Evolutionary conservation across 345 rosid genomes (phyloP).

Genomic region (Gossypioides kirkii): DNA sequence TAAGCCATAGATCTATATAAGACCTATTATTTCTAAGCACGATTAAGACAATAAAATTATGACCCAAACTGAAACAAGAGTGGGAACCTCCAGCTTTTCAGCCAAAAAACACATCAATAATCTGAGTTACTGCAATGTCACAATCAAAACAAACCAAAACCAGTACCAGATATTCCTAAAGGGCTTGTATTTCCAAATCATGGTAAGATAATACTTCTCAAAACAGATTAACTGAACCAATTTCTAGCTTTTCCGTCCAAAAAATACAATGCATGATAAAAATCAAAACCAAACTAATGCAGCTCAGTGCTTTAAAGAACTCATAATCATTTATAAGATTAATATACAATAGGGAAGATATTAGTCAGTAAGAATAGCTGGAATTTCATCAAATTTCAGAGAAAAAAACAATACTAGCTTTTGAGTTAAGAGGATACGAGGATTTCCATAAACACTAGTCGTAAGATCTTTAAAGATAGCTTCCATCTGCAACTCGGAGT

Average conservation of each 20-base stretch:
- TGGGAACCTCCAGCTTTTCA: not conserved
- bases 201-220: not conserved
- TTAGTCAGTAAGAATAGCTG: not conserved
- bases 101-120: not conserved
- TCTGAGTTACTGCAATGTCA: not conserved
- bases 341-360: not conserved
- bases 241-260: not conserved
- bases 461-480: constrained; percentile 58
- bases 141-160: not conserved
- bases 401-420: not conserved
- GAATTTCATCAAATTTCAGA: not conserved
- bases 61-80: not conserved
- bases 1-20: no score
- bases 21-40: not conserved
- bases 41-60: not conserved
- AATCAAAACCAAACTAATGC: not conserved
- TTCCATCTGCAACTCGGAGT: constrained; percentile 94
- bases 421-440: constrained; percentile 65
- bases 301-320: not conserved
- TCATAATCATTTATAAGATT: not conserved
- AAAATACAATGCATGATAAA: not conserved
- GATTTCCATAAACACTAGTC: constrained; percentile 73
- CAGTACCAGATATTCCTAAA: not conserved
- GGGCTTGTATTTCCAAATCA: not conserved
- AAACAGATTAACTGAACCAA: not conserved